Percentiles rank a stretch among this genome's conserved stretches.
phyloP scores from a whole-genome alignment of 2,329 filamentous ascomycete species.

The Aureobasidium sp. region DNA sequence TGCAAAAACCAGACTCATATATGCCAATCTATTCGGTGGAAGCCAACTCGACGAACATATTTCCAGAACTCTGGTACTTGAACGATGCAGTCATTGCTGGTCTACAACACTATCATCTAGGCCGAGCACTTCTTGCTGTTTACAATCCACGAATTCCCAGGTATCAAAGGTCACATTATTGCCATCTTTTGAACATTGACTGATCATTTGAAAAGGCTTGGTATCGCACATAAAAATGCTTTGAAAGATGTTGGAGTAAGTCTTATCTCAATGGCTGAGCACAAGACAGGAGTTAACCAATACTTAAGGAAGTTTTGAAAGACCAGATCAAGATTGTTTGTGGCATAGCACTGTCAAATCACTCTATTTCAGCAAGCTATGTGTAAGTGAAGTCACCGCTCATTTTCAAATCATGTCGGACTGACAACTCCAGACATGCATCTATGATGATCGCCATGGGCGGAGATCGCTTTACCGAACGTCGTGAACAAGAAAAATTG shows the following conservation, averaged over 20 bases:
- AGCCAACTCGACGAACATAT: conserved; percentile 36
- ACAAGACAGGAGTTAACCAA: not conserved
- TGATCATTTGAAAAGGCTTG: conserved; percentile 34
- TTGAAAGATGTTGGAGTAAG: not conserved
- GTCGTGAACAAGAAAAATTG: conserved; percentile 43
- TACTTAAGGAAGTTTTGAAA: conserved; percentile 20
- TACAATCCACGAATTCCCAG: conserved; percentile 50
- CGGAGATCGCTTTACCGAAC: conserved; percentile 45
- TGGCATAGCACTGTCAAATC: conserved; percentile 51
- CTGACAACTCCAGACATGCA: conserved; percentile 19
- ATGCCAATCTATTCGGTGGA: conserved; percentile 48
- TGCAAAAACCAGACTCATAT: conserved; percentile 46
- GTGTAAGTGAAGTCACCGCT: conserved; percentile 23
- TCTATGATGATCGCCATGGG: conserved; percentile 30
- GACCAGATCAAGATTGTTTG: conserved; percentile 46
- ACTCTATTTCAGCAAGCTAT: conserved; percentile 47
- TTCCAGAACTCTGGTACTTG: conserved; percentile 54
- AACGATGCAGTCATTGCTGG: conserved; percentile 51
- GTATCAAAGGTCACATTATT: too few relatives aligned
- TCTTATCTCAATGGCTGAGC: not conserved
- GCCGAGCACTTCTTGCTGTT: conserved; percentile 49
- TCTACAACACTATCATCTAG: conserved; percentile 54
- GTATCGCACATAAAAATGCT: not conserved
- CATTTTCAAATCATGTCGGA: not conserved
- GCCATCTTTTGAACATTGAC: conserved; percentile 37